Evolutionary conservation across 2,329 filamentous ascomycete genomes (phyloP), one percentile per base, ranked within the genome.

Genomic region (Thielaviopsis punctulata): DNA sequence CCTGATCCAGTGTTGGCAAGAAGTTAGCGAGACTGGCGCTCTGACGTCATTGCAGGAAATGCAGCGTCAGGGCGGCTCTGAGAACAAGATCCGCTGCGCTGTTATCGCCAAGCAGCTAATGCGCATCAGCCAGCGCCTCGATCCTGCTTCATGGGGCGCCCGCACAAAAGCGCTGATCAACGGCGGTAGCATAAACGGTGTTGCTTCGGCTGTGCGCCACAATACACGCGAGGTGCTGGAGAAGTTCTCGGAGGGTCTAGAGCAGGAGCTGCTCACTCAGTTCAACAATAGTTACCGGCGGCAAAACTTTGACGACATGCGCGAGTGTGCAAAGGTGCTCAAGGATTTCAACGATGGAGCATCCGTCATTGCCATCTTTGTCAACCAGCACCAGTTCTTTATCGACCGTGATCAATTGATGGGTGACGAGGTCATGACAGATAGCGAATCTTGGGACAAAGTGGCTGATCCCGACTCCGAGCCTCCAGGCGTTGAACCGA

Each of bases 301-400:
- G 59, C 88, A 94, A 61, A 95, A 96, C 66, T 95, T 94, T 62
- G 87, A 95, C 59, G 89, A 93, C 61, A 98, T 98, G 93, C 83
- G 86, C 69, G 92, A 96, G 64, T 98, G 92, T 64, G 86, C 93
- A 52, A 86, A 86, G 61, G 92, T 95, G 43, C 72, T 98, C 56
- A 77, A 92, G 63, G 92, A 96, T 66, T 98, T 98, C 73, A 95
- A 90, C 64, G 88, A 92, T 50, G 92, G 92, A 49, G 81, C 87
- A 53, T 96, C 89, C 63, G 92, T 96, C 55, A 94, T 95, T 65
- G 90, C 86, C 13, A 75, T 90, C 10, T 98, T 96, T 65, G 90
- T 98, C 62, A 98, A 98, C 63, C 92, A 98, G 65, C 93, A 98
- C 67, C 88, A 95, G 62, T 98, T 98, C 73, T 98, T 98, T 68